Base-by-base conservation (phyloP, 495 filamentous ascomycete species). In the Amniculicola lignicola region DNA sequence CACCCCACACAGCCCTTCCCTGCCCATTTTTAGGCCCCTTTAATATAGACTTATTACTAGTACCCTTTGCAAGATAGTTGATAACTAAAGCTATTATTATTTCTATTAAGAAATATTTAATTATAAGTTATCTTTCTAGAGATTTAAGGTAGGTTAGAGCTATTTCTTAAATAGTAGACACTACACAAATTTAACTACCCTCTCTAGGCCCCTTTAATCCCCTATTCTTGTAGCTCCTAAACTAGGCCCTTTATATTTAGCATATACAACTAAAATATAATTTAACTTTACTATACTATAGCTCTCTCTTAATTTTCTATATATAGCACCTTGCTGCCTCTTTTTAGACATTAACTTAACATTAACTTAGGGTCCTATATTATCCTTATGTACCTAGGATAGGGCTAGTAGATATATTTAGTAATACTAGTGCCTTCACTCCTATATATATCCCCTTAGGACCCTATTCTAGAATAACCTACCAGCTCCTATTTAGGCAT, bases 11-110 rank as follows among this genome's bases (percentile, higher is more conserved):
- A 21, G 40, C 40, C 40, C 4, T 43, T 43, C 40, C 21, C 6
- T 21, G 21, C 40, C 40, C 21, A 15, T 43, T 43, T 43, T 33
- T 33, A 33, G 29, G 29, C 29, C 29, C 29, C n/a, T 33, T 33
- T 33, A 33, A n/a, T 33, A 33, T 33, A 33, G 16, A 21, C 14
- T 18, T 43, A 43, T 43, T 43, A 43, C 14, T 43, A 21, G 40
- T 21, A 43, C 24, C 16, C 40, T 43, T 4, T 11, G 40, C 24
- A 21, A 2, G 14, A 9, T 43, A 21, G 24, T 43, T 14, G 4
- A 43, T 43, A 43, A 19, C 14, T 43, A 43, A 43, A 43, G 40
- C 40, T 21, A 21, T 43, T 43, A 21, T 21, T 33, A 33, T 33
- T 33, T 33, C n/a, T 33, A n/a, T 33, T 7, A 33, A 2, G 14